These are phyloP conservation scores for Durotheca rogersii DNA, from an alignment of 495 filamentous ascomycete species.

Conservation along the genomic window DNA sequence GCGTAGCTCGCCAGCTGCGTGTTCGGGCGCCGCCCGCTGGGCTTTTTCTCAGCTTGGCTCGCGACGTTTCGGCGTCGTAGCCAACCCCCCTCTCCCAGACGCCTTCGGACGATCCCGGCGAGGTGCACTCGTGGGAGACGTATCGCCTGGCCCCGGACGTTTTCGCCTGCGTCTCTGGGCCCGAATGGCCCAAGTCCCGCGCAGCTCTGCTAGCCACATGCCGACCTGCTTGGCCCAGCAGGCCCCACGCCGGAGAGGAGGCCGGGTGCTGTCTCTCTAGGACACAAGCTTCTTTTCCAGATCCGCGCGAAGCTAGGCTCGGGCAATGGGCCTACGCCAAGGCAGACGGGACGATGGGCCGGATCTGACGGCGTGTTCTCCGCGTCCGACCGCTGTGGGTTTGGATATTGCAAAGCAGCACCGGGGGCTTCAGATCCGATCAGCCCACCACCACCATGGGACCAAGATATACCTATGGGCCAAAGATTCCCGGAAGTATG, in stretches of 20 bases:
- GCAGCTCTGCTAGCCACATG: conserved; percentile 2
- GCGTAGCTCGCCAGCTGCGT: no score
- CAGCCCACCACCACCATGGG: no score
- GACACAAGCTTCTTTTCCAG: conserved; percentile 2
- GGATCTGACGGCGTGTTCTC: no score
- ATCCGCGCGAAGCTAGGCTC: conserved; percentile 1
- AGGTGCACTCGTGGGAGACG: conserved; percentile 2
- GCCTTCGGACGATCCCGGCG: neutral
- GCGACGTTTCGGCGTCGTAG: conserved; percentile 1
- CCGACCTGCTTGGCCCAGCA: neutral
- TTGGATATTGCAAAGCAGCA: no score
- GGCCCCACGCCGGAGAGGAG: neutral
- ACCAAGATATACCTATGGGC: no score
- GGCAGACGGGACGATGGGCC: no score
- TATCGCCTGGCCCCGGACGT: conserved; percentile 1
- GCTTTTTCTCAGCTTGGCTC: conserved; percentile 21
- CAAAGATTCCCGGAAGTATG: no score
- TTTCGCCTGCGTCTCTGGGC: neutral
- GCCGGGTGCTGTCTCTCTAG: conserved; percentile 1
- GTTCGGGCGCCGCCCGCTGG: conserved; percentile 11
- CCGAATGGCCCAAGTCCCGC: conserved; percentile 1
- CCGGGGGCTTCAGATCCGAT: no score
- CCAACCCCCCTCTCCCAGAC: conserved; percentile 2
- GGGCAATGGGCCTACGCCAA: no score
- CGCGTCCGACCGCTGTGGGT: no score